phyloP scores from a whole-genome alignment of 2,329 filamentous ascomycete species.

The Aspergillus brasiliensis region DNA sequence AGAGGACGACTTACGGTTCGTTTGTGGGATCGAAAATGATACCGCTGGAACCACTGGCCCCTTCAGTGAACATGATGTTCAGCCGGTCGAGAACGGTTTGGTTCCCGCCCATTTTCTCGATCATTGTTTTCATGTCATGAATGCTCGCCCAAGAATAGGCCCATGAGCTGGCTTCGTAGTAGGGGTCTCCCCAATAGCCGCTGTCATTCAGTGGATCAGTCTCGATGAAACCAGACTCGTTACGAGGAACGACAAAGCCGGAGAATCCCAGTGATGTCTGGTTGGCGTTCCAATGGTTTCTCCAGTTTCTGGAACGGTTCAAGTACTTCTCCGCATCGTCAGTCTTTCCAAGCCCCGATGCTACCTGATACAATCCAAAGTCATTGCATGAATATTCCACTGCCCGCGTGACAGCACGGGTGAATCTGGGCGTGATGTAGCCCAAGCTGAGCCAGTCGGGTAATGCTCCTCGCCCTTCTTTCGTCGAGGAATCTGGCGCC shows the following conservation, averaged over 20 bases:
- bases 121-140: conserved; percentile 62
- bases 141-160: conserved; percentile 70
- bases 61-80: conserved; percentile 58
- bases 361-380: conserved; percentile 67
- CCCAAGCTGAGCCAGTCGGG: conserved; percentile 68
- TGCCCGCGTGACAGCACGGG: conserved; percentile 64
- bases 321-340: conserved; percentile 62
- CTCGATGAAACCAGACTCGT: conserved; percentile 51
- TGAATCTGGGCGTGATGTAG: conserved; percentile 65
- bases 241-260: conserved; percentile 68
- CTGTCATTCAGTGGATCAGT: conserved; percentile 57
- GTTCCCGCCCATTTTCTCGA: conserved; percentile 58
- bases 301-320: conserved; percentile 67
- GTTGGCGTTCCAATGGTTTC: conserved; percentile 69
- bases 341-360: conserved; percentile 56
- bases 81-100: conserved; percentile 46
- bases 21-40: conserved; percentile 70
- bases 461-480: conserved; percentile 68
- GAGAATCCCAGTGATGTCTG: conserved; percentile 61
- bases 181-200: conserved; percentile 65
- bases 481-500: conserved; percentile 62
- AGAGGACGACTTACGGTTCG: conserved; percentile 55
- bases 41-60: conserved; percentile 38
- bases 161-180: conserved; percentile 64
- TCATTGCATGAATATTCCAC: conserved; percentile 72